phyloP scores from a whole-genome alignment of 495 filamentous ascomycete genomes.

The Chaetomium fimeti region DNA sequence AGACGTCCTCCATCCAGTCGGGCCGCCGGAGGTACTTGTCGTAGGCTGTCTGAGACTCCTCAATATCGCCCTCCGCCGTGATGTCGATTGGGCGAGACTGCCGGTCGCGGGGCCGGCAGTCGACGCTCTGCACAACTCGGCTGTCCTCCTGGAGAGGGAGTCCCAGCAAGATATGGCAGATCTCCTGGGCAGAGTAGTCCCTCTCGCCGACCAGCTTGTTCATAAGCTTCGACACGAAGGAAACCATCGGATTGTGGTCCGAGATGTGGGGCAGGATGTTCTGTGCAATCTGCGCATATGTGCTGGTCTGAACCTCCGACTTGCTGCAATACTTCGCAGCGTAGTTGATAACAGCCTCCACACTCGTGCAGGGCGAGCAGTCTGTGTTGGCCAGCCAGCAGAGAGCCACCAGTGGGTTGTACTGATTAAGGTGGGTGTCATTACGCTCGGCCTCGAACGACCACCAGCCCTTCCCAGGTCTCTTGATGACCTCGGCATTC shows the following conservation, averaged over 20 bases:
- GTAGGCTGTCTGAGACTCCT: constrained; percentile 8
- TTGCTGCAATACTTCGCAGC: constrained; percentile 9
- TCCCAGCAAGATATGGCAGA: constrained; percentile 9
- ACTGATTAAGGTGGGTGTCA: constrained; percentile 13
- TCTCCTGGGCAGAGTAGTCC: constrained; percentile 9
- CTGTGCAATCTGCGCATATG: not conserved
- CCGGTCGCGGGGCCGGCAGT: not conserved
- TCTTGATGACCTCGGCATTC: constrained; percentile 7
- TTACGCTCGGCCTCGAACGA: constrained; percentile 18
- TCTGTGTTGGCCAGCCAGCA: constrained; percentile 11
- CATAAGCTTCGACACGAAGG: constrained; percentile 3
- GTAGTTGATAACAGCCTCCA: constrained; percentile 5
- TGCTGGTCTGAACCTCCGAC: constrained; percentile 2
- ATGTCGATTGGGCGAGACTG: constrained; percentile 4
- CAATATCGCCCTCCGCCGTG: constrained; percentile 1
- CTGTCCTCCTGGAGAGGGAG: constrained; percentile 8
- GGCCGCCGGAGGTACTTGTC: constrained; percentile 7
- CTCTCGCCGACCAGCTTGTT: constrained; percentile 6
- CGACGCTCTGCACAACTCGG: constrained; percentile 7
- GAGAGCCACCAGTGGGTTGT: constrained; percentile 9
- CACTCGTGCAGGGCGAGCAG: constrained; percentile 11
- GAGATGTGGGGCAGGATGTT: constrained; percentile 4
- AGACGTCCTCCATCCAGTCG: not conserved
- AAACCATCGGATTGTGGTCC: constrained; percentile 5
- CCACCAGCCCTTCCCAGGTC: constrained; percentile 12